phyloP scores from a whole-genome alignment of 73 alveolate species.

The Durusdinium trenchii region DNA sequence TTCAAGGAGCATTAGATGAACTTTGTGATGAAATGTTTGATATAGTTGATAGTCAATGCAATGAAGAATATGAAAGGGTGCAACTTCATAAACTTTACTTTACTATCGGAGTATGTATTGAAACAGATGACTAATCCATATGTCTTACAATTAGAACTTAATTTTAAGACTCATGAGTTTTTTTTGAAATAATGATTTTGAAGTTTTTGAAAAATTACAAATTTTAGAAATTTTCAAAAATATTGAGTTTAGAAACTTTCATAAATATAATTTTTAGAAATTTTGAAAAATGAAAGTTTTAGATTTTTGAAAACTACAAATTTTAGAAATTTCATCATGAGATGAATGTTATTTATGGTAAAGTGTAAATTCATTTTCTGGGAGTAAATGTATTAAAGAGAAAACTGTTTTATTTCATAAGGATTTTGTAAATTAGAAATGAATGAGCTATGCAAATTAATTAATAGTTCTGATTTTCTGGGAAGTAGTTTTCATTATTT shows the following conservation, averaged over 20 bases:
- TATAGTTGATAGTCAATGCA: not conserved
- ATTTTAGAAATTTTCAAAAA: no score
- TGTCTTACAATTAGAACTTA: not conserved
- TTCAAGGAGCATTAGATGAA: not conserved
- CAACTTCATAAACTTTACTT: not conserved
- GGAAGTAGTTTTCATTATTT: not conserved
- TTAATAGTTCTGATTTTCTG: no score
- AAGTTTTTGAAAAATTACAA: not conserved
- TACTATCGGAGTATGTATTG: not conserved
- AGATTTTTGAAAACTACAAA: no score
- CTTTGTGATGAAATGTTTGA: not conserved
- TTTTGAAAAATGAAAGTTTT: not conserved
- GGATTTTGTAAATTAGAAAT: no score
- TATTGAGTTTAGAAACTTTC: not conserved
- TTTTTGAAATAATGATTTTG: not conserved
- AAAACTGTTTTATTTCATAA: no score
- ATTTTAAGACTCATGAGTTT: not conserved
- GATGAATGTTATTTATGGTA: not conserved
- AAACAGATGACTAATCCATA: not conserved
- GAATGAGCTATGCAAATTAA: no score
- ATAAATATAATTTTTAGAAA: no score
- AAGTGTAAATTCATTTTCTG: not conserved
- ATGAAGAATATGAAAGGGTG: no score
- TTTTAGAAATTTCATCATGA: conserved; percentile 7
- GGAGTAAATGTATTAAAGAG: not conserved